Base-by-base conservation (phyloP, 2,329 filamentous ascomycete species). In the Pseudocercospora eumusae region DNA sequence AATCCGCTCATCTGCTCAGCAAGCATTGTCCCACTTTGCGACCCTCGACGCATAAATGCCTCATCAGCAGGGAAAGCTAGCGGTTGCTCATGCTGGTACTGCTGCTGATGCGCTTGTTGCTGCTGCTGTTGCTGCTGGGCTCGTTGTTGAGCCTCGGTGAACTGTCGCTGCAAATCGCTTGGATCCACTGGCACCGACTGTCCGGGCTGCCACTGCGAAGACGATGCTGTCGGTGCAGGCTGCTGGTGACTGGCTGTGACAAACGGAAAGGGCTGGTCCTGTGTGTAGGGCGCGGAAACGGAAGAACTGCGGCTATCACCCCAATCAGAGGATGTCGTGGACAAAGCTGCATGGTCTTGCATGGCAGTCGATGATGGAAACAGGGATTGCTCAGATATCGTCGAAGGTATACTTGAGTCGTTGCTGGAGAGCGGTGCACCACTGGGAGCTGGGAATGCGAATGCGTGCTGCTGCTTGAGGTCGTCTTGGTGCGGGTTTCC, bases 1-100 rank as follows among this genome's bases (percentile, higher is more conserved):
- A 77, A 72, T 52, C 69, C 64, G 60, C 73, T 69, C 74, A 77
- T 75, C 15, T 71, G 72, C 53, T 76, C 73, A 11, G 73, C 70
- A 18, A 77, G 71, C 61, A 70, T 66, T 7, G 66, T 63, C 25
- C 72, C 66, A 13, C 66, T 71, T 33, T 70, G 70, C 8, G 75
- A 74, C 28, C 71, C 70, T 45, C 71, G 63, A 9, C 73, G 66
- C 10, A 67, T 59, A 59, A 68, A 76, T 2, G 70, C 67, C 25
- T 74, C 73, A 25, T 75, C 73, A 10, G 61, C 61, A 11, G 72
- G 69, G 65, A 71, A 75, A 4, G 69, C 69, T 47, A 75, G 62
- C 21, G 74, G 69, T 61, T 75, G 71, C 53, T 76, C 73, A n/a
- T 59, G 56, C 31, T 63, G 59, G 10, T 47, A 27, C 18, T 63